Conservation (phyloP, 2,329 filamentous ascomycete genomes). For the Fusarium nisikadoi region DNA sequence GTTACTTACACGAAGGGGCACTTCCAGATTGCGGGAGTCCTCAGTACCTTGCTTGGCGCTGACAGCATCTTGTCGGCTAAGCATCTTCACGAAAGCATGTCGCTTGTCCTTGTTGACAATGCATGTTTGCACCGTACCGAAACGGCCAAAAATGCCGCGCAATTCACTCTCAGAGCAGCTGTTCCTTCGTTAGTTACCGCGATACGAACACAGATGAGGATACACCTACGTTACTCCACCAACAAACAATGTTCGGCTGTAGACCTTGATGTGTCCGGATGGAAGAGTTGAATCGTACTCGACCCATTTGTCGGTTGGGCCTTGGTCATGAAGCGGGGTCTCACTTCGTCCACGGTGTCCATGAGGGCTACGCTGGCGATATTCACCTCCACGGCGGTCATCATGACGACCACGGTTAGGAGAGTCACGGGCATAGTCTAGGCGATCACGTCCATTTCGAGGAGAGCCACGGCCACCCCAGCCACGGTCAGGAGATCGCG, state of each 20-base stretch:
- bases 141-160: constrained; percentile 80
- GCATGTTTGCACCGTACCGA: constrained; percentile 92
- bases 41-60: constrained; percentile 90
- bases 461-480: constrained; percentile 75
- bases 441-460: constrained; percentile 71
- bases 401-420: constrained; percentile 69
- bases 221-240: constrained; percentile 86
- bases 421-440: constrained; percentile 78
- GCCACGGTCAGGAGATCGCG: constrained; percentile 80
- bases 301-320: constrained; percentile 72
- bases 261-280: constrained; percentile 85
- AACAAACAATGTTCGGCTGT: constrained; percentile 95
- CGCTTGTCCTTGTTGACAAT: constrained; percentile 99
- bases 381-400: constrained; percentile 71
- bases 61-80: constrained; percentile 86
- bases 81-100: constrained; percentile 99
- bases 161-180: constrained; percentile 85
- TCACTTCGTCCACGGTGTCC: constrained; percentile 74
- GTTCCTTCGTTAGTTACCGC: constrained; percentile 43
- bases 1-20: constrained; percentile 74
- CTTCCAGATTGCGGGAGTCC: constrained; percentile 75
- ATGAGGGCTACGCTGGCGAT: constrained; percentile 88
- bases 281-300: constrained; percentile 81
- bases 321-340: constrained; percentile 58
- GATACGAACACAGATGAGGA: constrained; percentile 1